These are phyloP conservation scores for Sorghum bicolor DNA, from an alignment of 176 grass and related monocot genomes.

Conservation along the genomic window DNA sequence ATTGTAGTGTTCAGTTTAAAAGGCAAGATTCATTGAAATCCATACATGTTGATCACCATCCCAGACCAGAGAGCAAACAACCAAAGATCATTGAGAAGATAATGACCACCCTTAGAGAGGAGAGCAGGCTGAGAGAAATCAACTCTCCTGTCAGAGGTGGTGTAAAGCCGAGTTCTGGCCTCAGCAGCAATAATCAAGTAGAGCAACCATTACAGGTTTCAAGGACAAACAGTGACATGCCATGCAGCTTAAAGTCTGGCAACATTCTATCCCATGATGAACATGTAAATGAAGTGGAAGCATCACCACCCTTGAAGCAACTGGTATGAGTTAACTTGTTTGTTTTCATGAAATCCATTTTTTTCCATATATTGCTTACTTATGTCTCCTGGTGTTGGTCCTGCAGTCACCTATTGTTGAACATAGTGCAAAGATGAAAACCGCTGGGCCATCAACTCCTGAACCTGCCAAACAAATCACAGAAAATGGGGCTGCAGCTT, in stretches of 20 bases:
- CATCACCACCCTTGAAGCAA: slow-evolving; percentile 59
- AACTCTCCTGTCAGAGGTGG: slow-evolving; percentile 54
- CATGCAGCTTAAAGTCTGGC: slow-evolving; percentile 46
- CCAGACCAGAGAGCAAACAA: slow-evolving; percentile 59
- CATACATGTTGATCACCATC: slow-evolving; percentile 46
- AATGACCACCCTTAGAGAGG: slow-evolving; percentile 73
- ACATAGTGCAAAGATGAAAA: slow-evolving; percentile 50
- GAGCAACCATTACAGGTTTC: slow-evolving; percentile 49
- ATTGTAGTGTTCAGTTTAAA: slow-evolving; percentile 30
- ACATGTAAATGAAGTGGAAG: slow-evolving; percentile 39
- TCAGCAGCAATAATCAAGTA: slow-evolving; percentile 37
- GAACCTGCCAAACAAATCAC: slow-evolving; percentile 50
- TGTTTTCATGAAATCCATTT: neutral
- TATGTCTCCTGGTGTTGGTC: slow-evolving; percentile 9
- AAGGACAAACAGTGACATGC: slow-evolving; percentile 37
- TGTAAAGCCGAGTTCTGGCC: slow-evolving; percentile 38
- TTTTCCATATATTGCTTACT: slow-evolving; percentile 13
- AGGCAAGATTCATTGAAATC: slow-evolving; percentile 62
- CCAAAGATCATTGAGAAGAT: slow-evolving; percentile 85
- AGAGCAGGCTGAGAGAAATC: slow-evolving; percentile 60
- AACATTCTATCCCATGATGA: slow-evolving; percentile 45
- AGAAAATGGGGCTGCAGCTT: slow-evolving; percentile 39
- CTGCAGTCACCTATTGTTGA: slow-evolving; percentile 76
- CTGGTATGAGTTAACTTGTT: slow-evolving; percentile 45
- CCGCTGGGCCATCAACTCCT: slow-evolving; percentile 39